These are phyloP conservation scores for Starmerella gropengiesseri DNA, from an alignment of 805 yeast genomes.

Conservation along the genomic window DNA sequence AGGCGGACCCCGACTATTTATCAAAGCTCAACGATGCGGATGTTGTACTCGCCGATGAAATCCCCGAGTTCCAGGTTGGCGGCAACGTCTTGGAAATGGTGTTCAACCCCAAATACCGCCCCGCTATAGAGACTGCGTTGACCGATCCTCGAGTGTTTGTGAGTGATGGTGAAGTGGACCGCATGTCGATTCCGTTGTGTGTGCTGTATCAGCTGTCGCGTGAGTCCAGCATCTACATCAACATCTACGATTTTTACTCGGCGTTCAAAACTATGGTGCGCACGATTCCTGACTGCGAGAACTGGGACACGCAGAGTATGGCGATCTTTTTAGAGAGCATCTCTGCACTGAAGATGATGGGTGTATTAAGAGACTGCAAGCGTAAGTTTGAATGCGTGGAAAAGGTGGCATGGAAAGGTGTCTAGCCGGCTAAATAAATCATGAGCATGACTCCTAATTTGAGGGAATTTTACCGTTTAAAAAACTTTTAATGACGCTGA, in stretches of 20 bases:
- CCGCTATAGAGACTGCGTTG: conserved; percentile 34
- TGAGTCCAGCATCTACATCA: conserved; percentile 63
- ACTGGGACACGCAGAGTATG: conserved; percentile 53
- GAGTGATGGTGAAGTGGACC: conserved; percentile 18
- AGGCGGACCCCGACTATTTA: not conserved
- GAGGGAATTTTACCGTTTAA: not conserved
- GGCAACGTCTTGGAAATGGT: conserved; percentile 29
- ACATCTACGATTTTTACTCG: conserved; percentile 53
- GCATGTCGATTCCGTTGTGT: conserved; percentile 39
- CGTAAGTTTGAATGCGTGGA: conserved; percentile 57
- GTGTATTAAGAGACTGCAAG: conserved; percentile 50
- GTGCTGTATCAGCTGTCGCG: conserved; percentile 58
- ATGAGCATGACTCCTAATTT: not conserved
- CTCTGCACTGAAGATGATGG: conserved; percentile 57
- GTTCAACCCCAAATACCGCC: conserved; percentile 38
- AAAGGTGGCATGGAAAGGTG: conserved; percentile 59
- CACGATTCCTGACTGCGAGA: conserved; percentile 16
- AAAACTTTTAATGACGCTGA: not conserved
- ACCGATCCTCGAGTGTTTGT: conserved; percentile 30
- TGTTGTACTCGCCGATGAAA: conserved; percentile 24
- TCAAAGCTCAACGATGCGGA: not conserved
- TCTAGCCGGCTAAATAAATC: conserved; percentile 29
- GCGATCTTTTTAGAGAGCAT: conserved; percentile 69
- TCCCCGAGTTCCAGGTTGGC: conserved; percentile 36
- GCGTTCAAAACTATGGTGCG: conserved; percentile 39